A percentile compares a stretch with the other conserved stretches of the same genome.
phyloP scores from a whole-genome alignment of 345 rosid genomes.

The Dimocarpus longan region DNA sequence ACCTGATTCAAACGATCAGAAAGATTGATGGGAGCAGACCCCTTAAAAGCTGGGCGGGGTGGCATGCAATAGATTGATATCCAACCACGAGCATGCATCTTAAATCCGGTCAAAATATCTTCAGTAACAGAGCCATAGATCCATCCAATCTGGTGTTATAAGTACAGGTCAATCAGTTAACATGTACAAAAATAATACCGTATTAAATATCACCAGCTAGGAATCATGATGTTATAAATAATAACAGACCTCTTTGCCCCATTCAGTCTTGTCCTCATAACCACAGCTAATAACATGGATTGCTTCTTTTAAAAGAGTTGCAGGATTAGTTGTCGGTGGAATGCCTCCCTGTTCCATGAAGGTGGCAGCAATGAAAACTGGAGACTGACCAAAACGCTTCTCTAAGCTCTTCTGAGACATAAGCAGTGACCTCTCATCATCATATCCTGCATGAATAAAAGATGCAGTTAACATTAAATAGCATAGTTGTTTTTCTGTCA shows the following conservation, averaged over 20 bases:
- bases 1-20: slow-evolving; percentile 99
- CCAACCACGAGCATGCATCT: slow-evolving; percentile 99
- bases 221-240: slow-evolving; percentile 8
- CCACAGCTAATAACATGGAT: slow-evolving; percentile 99
- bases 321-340: slow-evolving; percentile 95
- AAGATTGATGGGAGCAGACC: slow-evolving; percentile 99
- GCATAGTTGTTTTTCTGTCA: background rate
- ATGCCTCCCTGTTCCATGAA: slow-evolving; percentile 98
- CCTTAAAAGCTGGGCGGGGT: slow-evolving; percentile 98
- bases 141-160: slow-evolving; percentile 82
- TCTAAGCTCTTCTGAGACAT: slow-evolving; percentile 98
- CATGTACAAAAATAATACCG: background rate
- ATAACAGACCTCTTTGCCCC: slow-evolving; percentile 94
- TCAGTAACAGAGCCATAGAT: slow-evolving; percentile 99
- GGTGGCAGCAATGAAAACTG: slow-evolving; percentile 97
- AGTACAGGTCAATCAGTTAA: background rate
- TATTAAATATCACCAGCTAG: background rate
- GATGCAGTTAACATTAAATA: slow-evolving; percentile 8
- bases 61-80: slow-evolving; percentile 97
- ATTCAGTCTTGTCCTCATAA: slow-evolving; percentile 98
- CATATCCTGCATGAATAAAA: slow-evolving; percentile 75
- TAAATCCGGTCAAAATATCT: slow-evolving; percentile 98
- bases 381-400: slow-evolving; percentile 99
- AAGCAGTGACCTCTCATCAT: slow-evolving; percentile 95
- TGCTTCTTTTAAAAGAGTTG: slow-evolving; percentile 93